phyloP scores from a whole-genome alignment of 768 basidiomycete species.

The Russula emetica region DNA sequence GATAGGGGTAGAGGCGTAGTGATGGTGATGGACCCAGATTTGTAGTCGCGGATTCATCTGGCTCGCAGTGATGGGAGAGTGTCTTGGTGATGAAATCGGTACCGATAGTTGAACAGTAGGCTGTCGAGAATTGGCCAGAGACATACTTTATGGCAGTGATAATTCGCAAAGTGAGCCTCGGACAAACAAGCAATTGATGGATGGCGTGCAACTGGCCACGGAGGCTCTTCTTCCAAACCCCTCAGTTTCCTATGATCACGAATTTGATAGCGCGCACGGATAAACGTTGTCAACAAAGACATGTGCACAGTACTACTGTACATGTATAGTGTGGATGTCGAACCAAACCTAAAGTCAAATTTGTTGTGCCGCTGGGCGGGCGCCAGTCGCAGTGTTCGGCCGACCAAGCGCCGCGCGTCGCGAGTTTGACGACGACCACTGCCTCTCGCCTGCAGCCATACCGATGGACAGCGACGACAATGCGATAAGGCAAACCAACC shows the following conservation, averaged over 20 bases:
- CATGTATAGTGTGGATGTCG: no score
- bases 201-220: slow-evolving; percentile 56
- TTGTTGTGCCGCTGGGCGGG: not conserved
- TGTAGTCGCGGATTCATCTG: slow-evolving; percentile 57
- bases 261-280: slow-evolving; percentile 72
- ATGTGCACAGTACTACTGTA: no score
- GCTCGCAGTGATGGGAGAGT: slow-evolving; percentile 53
- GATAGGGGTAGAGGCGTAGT: not conserved
- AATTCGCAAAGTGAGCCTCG: no score
- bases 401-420: not conserved
- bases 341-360: no score
- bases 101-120: slow-evolving; percentile 85
- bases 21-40: slow-evolving; percentile 49
- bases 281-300: no score
- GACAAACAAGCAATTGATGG: no score
- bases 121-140: slow-evolving; percentile 66
- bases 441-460: no score
- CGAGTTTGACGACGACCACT: no score
- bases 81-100: slow-evolving; percentile 82
- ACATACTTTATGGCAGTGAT: no score
- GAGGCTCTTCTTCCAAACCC: slow-evolving; percentile 81
- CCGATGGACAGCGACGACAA: not conserved
- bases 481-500: not conserved
- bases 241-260: slow-evolving; percentile 74
- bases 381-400: not conserved